Percentiles rank a stretch among this genome's conserved stretches.
These are phyloP conservation scores for Cnidoscolus chayamansa DNA, from an alignment of 441 rosid species.

Conservation along the genomic window DNA sequence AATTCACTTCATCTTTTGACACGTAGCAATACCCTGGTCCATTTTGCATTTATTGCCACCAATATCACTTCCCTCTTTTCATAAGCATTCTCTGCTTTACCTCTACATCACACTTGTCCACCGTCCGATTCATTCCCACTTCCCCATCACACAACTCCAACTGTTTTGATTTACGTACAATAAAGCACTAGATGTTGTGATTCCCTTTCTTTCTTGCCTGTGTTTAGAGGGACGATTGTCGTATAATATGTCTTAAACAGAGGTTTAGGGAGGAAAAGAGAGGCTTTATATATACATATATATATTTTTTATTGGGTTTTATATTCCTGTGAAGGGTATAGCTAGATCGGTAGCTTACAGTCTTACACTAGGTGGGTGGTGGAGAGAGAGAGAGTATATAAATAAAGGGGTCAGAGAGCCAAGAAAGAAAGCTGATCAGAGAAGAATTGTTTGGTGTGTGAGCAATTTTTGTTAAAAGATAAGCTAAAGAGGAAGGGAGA, in stretches of 20 bases:
- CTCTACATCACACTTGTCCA: background rate
- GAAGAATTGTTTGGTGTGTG: constrained; percentile 8
- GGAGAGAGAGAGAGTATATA: constrained; percentile 14
- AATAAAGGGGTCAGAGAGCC: background rate
- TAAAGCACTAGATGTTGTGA: constrained; percentile 14
- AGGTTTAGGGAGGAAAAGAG: background rate
- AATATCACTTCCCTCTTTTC: background rate
- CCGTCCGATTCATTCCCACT: constrained; percentile 28
- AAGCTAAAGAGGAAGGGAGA: background rate
- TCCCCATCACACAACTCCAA: constrained; percentile 8
- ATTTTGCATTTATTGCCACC: constrained; percentile 17
- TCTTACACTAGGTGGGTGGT: constrained; percentile 2
- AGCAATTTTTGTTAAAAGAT: background rate
- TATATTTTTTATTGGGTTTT: background rate
- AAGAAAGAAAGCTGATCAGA: constrained; percentile 9
- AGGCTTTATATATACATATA: constrained; percentile 5
- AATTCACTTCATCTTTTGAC: constrained; percentile 32
- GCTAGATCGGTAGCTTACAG: background rate
- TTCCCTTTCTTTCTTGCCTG: background rate
- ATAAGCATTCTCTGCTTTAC: background rate
- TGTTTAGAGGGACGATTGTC: constrained; percentile 7
- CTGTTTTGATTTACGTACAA: background rate
- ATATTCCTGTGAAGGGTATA: background rate
- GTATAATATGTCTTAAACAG: constrained; percentile 16
- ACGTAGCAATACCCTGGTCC: constrained; percentile 25